Conservation (phyloP, 2,329 filamentous ascomycete genomes). For the Zopfia rhizophila region DNA sequence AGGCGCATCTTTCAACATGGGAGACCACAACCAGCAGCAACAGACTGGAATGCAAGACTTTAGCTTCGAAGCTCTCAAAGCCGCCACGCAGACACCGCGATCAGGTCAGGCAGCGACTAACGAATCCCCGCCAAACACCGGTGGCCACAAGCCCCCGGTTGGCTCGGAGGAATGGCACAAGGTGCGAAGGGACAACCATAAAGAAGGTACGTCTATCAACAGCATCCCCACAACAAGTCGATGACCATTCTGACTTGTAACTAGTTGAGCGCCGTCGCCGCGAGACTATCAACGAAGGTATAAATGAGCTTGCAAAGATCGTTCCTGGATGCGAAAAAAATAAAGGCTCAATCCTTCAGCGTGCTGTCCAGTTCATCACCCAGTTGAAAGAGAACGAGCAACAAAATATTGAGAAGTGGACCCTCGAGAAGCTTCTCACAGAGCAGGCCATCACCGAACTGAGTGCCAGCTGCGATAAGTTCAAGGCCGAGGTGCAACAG, state of each 20-base stretch:
- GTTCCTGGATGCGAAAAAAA: constrained; percentile 99
- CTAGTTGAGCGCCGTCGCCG: constrained; percentile 93
- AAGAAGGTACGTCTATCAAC: constrained; percentile 77
- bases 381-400: constrained; percentile 94
- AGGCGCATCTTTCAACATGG: constrained; percentile 56
- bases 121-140: constrained; percentile 47
- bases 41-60: constrained; percentile 49
- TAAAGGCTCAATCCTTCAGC: constrained; percentile 94
- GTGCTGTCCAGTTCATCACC: constrained; percentile 92
- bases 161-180: constrained; percentile 99
- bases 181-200: constrained; percentile 96
- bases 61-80: constrained; percentile 62
- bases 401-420: constrained; percentile 95
- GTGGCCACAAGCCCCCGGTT: constrained; percentile 78
- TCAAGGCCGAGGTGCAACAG: constrained; percentile 81
- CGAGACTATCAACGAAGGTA: constrained; percentile 98
- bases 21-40: constrained; percentile 54
- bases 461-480: constrained; percentile 85
- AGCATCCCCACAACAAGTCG: constrained; percentile 2
- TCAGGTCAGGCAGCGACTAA: constrained; percentile 51
- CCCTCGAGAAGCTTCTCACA: constrained; percentile 86
- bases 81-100: constrained; percentile 58
- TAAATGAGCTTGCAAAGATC: constrained; percentile 97
- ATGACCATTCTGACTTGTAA: constrained; percentile 29
- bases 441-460: constrained; percentile 91